phyloP scores from a whole-genome alignment of 306 rosid species.

The Potentilla sterilis region DNA sequence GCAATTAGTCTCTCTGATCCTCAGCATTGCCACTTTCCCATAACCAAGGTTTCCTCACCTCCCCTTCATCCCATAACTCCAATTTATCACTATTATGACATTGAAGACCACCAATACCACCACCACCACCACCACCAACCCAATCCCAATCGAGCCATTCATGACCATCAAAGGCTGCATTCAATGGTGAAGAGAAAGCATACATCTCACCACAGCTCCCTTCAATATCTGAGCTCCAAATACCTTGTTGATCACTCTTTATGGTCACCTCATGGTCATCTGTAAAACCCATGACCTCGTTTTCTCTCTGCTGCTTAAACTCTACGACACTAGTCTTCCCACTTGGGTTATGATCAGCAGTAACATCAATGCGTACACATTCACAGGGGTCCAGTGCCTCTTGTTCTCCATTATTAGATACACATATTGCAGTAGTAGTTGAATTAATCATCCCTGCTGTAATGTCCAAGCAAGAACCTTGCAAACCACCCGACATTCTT shows the following conservation, averaged over 20 bases:
- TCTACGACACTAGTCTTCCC: neutral
- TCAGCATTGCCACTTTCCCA: slow-evolving; percentile 40
- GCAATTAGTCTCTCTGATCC: slow-evolving; percentile 10
- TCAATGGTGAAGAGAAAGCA: slow-evolving; percentile 36
- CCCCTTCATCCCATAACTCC: slow-evolving; percentile 38
- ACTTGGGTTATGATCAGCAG: slow-evolving; percentile 8
- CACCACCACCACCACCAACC: slow-evolving; percentile 28
- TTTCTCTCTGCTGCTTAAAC: neutral
- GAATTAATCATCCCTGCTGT: slow-evolving; percentile 1
- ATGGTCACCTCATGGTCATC: slow-evolving; percentile 10
- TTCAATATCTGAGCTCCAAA: slow-evolving; percentile 34
- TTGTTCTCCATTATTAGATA: slow-evolving; percentile 16
- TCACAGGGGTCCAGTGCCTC: slow-evolving; percentile 43
- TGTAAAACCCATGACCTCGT: neutral
- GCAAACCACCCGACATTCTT: neutral
- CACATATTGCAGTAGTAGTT: neutral
- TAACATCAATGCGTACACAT: slow-evolving; percentile 42
- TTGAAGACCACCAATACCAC: slow-evolving; percentile 23
- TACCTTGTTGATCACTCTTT: neutral
- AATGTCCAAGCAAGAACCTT: slow-evolving; percentile 15
- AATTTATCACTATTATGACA: slow-evolving; percentile 18
- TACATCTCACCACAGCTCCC: slow-evolving; percentile 38
- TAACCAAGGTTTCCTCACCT: slow-evolving; percentile 28
- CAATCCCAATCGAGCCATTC: slow-evolving; percentile 54
- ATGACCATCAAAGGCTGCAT: slow-evolving; percentile 39